Evolutionary conservation across 1,139 yeast genomes (phyloP).

Genomic region (Kodamaea sp.): DNA sequence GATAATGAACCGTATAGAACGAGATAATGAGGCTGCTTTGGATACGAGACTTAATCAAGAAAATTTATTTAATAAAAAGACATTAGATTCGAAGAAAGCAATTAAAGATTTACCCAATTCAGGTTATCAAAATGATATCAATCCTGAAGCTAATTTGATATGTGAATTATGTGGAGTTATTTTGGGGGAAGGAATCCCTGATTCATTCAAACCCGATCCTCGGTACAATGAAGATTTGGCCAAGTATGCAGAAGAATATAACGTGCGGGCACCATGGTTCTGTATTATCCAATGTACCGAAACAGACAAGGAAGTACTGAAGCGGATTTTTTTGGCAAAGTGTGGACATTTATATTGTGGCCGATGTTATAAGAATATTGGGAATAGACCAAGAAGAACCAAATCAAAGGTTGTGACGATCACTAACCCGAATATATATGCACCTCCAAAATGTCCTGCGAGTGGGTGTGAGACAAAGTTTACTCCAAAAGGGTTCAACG

Average conservation of each 20-base stretch:
- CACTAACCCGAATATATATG: constrained; percentile 42
- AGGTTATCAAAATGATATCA: constrained; percentile 40
- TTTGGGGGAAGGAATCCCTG: constrained; percentile 69
- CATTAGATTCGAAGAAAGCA: constrained; percentile 29
- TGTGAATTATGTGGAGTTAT: constrained; percentile 71
- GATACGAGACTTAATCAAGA: constrained; percentile 34
- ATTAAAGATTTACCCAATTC: constrained; percentile 15
- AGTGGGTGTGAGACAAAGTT: constrained; percentile 35
- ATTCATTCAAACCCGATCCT: constrained; percentile 37
- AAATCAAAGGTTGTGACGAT: constrained; percentile 23
- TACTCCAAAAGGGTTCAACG: constrained; percentile 35
- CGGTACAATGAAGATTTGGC: constrained; percentile 26
- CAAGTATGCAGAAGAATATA: constrained; percentile 27
- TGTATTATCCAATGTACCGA: constrained; percentile 47
- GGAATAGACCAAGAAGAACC: constrained; percentile 31
- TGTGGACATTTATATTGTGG: constrained; percentile 94
- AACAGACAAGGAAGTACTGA: constrained; percentile 60
- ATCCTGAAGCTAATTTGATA: constrained; percentile 30
- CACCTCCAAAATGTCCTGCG: constrained; percentile 50
- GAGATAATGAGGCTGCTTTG: constrained; percentile 37
- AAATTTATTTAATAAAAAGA: constrained; percentile 27
- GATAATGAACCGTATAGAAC: constrained; percentile 40
- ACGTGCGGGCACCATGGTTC: constrained; percentile 63
- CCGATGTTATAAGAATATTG: constrained; percentile 65
- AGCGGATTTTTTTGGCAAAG: constrained; percentile 60